phyloP scores from a whole-genome alignment of 2,329 filamentous ascomycete species.

The Aureobasidium sp. region DNA sequence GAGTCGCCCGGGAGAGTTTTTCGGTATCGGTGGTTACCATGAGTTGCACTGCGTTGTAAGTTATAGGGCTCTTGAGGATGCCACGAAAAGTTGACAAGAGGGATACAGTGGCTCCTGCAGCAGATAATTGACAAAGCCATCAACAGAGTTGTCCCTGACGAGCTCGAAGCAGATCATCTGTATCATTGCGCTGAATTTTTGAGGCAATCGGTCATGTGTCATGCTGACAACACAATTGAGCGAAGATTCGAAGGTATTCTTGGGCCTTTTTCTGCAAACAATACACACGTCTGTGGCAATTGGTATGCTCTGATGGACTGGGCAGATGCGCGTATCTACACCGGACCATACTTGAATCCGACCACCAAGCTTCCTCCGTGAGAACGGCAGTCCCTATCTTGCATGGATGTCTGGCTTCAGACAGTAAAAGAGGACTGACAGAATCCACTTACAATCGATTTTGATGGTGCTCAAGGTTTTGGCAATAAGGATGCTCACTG shows the following conservation, averaged over 20 bases:
- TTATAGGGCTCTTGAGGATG: background rate
- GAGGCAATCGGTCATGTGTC: background rate
- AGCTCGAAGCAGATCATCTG: background rate
- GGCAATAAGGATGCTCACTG: too few species aligned
- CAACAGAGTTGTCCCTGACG: background rate
- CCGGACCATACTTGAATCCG: background rate
- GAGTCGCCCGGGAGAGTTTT: background rate
- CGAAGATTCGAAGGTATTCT: background rate
- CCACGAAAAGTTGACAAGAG: background rate
- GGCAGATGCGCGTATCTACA: background rate
- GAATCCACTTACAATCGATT: too few species aligned
- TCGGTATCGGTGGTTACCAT: background rate
- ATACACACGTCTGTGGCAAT: background rate
- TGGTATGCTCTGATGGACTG: background rate
- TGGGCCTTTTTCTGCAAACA: background rate
- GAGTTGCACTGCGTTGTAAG: background rate
- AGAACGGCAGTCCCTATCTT: too few species aligned
- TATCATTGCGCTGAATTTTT: background rate
- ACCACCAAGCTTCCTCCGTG: background rate
- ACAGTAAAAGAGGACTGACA: too few species aligned
- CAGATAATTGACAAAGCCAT: background rate
- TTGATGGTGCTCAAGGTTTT: too few species aligned
- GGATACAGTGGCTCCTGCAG: background rate
- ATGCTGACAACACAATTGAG: background rate
- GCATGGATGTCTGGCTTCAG: too few species aligned